Evolutionary conservation across 2,329 filamentous ascomycete genomes (phyloP).

Genomic region (Aspergillus awamori): DNA sequence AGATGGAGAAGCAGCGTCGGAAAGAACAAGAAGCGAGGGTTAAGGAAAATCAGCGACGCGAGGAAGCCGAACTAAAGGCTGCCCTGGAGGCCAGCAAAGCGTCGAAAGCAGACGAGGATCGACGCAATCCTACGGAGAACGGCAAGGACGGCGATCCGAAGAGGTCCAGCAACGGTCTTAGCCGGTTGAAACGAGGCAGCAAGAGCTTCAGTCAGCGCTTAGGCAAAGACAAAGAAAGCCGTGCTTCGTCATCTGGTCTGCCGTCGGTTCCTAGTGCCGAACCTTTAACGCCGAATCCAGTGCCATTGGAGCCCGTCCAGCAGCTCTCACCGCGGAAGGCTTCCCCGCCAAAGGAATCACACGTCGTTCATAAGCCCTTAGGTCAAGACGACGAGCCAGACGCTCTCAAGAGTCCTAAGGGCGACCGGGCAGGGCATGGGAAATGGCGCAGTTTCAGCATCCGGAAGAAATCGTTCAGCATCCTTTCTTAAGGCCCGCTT

Average conservation of each 20-base stretch:
- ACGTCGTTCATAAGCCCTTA: slow-evolving; percentile 13
- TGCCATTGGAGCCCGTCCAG: slow-evolving; percentile 18
- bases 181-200: slow-evolving; percentile 69
- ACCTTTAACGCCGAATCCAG: slow-evolving; percentile 14
- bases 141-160: slow-evolving; percentile 49
- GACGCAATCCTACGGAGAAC: slow-evolving; percentile 35
- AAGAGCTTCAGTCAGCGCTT: slow-evolving; percentile 80
- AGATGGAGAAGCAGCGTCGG: slow-evolving; percentile 57
- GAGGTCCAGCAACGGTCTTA: slow-evolving; percentile 53
- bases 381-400: slow-evolving; percentile 25
- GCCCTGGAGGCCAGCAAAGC: slow-evolving; percentile 69
- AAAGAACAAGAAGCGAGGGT: slow-evolving; percentile 59
- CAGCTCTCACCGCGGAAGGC: slow-evolving; percentile 1
- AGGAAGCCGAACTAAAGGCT: slow-evolving; percentile 63
- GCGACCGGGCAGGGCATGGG: slow-evolving; percentile 24
- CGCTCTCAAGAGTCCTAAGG: slow-evolving; percentile 24
- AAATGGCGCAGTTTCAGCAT: slow-evolving; percentile 49
- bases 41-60: slow-evolving; percentile 53
- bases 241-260: slow-evolving; percentile 32
- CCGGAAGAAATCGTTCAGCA: slow-evolving; percentile 49
- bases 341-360: slow-evolving; percentile 2
- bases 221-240: slow-evolving; percentile 42
- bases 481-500: slow-evolving; percentile 25
- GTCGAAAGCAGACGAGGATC: slow-evolving; percentile 59
- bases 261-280: slow-evolving; percentile 26